Evolutionary conservation across 2,329 filamentous ascomycete species (phyloP).

Genomic region (Hypomyces perniciosus): DNA sequence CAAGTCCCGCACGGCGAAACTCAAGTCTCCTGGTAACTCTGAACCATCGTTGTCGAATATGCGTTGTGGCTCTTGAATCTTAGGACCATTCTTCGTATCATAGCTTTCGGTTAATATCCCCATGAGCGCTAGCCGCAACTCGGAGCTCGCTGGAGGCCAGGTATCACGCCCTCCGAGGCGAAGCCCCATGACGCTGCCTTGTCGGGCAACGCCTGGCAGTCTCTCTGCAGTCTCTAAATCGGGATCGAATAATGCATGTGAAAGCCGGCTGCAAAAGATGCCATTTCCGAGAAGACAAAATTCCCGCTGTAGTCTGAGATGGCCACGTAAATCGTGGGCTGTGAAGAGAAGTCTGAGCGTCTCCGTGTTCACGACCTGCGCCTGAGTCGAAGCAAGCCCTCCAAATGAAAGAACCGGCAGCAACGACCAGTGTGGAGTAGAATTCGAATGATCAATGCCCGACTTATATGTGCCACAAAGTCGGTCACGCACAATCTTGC

Average conservation of each 20-base stretch:
- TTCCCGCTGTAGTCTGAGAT: conserved; percentile 67
- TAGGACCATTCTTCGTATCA: conserved; percentile 22
- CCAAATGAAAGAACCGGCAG: conserved; percentile 67
- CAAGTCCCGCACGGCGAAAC: conserved; percentile 80
- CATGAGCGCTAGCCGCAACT: conserved; percentile 83
- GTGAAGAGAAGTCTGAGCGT: conserved; percentile 71
- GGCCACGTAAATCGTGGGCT: conserved; percentile 62
- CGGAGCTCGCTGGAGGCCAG: conserved; percentile 93
- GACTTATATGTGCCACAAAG: conserved; percentile 28
- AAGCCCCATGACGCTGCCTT: conserved; percentile 71
- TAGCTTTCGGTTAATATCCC: conserved; percentile 77
- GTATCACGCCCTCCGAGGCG: conserved; percentile 72
- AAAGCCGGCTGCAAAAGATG: conserved; percentile 71
- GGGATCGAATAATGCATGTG: conserved; percentile 78
- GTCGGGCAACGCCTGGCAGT: conserved; percentile 59
- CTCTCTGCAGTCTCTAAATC: conserved; percentile 75
- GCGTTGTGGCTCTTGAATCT: conserved; percentile 21
- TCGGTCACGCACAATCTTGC: conserved; percentile 33
- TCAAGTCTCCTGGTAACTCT: conserved; percentile 61
- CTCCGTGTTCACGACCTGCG: conserved; percentile 68
- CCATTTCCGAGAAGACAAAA: conserved; percentile 85
- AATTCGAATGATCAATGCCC: conserved; percentile 21
- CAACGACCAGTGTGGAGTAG: conserved; percentile 52
- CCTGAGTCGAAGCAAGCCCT: conserved; percentile 67
- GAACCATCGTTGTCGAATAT: conserved; percentile 24